Evolutionary conservation across 495 filamentous ascomycete species (phyloP).

Genomic region (Penicillium bialowiezense): DNA sequence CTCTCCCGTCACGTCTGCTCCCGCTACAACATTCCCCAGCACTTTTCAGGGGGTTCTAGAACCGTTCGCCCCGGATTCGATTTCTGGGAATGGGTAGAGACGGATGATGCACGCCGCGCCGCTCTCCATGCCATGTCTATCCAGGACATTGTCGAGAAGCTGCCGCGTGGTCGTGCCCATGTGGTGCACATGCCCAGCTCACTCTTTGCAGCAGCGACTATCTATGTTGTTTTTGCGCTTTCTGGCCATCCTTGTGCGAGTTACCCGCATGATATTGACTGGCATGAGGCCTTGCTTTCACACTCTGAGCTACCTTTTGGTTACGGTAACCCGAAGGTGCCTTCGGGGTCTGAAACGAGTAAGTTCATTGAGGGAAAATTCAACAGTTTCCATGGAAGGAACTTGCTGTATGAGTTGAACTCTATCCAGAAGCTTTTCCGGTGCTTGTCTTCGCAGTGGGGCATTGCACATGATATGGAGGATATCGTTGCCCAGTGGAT

Average conservation of each 20-base stretch:
- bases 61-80: conserved; percentile 31
- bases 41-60: conserved; percentile 32
- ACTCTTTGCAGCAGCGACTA: conserved; percentile 43
- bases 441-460: conserved; percentile 47
- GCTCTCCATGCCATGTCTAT: conserved; percentile 47
- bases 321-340: conserved; percentile 18
- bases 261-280: conserved; percentile 39
- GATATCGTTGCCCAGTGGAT: conserved; percentile 47
- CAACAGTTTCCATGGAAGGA: no score
- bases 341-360: conserved; percentile 33
- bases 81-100: conserved; percentile 37
- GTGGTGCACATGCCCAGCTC: conserved; percentile 47
- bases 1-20: conserved; percentile 43
- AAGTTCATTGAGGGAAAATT: conserved; percentile 33
- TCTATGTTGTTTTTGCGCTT: conserved; percentile 42
- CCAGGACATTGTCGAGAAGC: conserved; percentile 48
- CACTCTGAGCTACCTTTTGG: conserved; percentile 34
- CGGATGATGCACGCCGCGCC: conserved; percentile 41
- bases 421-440: conserved; percentile 51
- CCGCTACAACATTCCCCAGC: conserved; percentile 39
- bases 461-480: conserved; percentile 50
- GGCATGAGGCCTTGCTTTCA: conserved; percentile 41
- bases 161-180: conserved; percentile 46
- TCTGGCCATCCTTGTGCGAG: conserved; percentile 35
- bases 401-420: conserved; percentile 49